phyloP scores from a whole-genome alignment of 768 basidiomycete species.

The Peribolospora kevripleyi region DNA sequence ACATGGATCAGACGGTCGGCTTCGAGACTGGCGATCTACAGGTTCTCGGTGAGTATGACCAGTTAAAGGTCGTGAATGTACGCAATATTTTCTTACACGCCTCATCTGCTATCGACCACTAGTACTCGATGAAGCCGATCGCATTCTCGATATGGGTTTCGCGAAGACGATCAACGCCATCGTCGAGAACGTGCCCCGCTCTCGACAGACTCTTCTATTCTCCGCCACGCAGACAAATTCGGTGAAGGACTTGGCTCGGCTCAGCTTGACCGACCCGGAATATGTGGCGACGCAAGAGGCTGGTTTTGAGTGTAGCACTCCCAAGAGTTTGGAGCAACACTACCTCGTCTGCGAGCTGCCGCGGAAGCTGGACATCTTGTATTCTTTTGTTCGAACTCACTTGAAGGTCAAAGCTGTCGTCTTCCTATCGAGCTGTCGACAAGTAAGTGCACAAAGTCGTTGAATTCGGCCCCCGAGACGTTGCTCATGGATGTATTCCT shows the following conservation, averaged over 20 bases:
- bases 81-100: neutral
- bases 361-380: constrained; percentile 69
- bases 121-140: constrained; percentile 94
- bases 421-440: constrained; percentile 84
- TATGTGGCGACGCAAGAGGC: constrained; percentile 32
- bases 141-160: constrained; percentile 93
- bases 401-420: constrained; percentile 75
- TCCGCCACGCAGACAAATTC: constrained; percentile 90
- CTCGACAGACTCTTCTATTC: constrained; percentile 84
- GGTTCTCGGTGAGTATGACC: constrained; percentile 39
- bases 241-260: constrained; percentile 61
- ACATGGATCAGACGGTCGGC: constrained; percentile 93
- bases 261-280: constrained; percentile 62
- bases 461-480: neutral
- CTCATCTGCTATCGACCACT: neutral
- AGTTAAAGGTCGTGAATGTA: no score
- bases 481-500: neutral
- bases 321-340: constrained; percentile 61
- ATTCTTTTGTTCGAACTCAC: constrained; percentile 85
- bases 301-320: constrained; percentile 24
- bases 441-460: constrained; percentile 26
- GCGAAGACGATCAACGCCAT: constrained; percentile 67
- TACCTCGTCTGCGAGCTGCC: constrained; percentile 64
- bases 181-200: constrained; percentile 67
- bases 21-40: constrained; percentile 84